A percentile compares a stretch with the other conserved stretches of the same genome.
These are phyloP conservation scores for Botrytis aclada DNA, from an alignment of 2,329 filamentous ascomycete genomes.

Conservation along the genomic window DNA sequence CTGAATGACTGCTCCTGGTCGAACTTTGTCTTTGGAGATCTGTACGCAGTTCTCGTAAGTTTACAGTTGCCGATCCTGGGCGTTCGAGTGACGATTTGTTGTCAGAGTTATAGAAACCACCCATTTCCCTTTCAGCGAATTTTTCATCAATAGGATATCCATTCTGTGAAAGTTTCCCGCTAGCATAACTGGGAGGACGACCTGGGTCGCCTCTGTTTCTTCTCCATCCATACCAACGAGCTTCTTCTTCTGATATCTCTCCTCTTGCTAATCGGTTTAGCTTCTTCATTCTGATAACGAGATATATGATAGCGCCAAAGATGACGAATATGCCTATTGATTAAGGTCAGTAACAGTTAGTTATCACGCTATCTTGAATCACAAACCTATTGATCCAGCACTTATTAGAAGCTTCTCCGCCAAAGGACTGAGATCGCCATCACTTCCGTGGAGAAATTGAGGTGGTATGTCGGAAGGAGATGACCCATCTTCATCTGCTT, in stretches of 20 bases:
- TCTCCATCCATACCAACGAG: conserved; percentile 32
- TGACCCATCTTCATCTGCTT: conserved; percentile 6
- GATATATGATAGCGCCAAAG: conserved; percentile 29
- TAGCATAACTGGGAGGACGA: conserved; percentile 13
- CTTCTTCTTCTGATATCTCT: conserved; percentile 26
- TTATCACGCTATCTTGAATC: background rate
- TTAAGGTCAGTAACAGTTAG: background rate
- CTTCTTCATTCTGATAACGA: conserved; percentile 31
- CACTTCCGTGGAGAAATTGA: background rate
- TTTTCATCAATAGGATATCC: conserved; percentile 15
- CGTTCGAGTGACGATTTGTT: conserved; percentile 7
- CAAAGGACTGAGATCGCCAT: conserved; percentile 26
- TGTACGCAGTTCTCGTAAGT: conserved; percentile 1
- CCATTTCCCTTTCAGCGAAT: conserved; percentile 7
- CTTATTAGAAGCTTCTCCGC: conserved; percentile 34
- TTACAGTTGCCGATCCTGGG: conserved; percentile 9
- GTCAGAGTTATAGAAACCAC: background rate
- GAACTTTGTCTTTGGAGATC: conserved; percentile 15
- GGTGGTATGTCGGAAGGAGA: background rate
- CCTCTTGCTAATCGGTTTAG: conserved; percentile 27
- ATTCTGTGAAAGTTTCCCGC: conserved; percentile 1
- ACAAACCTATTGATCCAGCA: conserved; percentile 33
- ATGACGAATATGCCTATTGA: conserved; percentile 35
- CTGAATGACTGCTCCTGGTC: conserved; percentile 6
- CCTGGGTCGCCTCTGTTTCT: conserved; percentile 23